Evolutionary conservation across 805 yeast genomes (phyloP).

Genomic region (Vanderwaltozyma tropicalis): DNA sequence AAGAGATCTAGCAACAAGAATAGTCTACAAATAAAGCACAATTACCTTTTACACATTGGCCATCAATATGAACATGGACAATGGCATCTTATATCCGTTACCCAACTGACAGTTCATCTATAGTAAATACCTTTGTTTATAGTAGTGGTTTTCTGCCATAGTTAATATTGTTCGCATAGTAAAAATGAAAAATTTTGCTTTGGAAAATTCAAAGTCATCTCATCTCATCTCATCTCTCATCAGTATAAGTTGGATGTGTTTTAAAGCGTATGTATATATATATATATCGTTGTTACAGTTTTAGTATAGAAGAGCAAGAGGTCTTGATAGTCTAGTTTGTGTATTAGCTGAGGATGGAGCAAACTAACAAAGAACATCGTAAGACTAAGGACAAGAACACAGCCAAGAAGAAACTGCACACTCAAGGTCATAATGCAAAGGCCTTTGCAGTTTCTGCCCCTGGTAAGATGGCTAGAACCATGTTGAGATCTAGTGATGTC

Average conservation of each 20-base stretch:
- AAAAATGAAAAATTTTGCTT: too few species aligned
- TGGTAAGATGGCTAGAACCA: conserved; percentile 73
- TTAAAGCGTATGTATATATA: background rate
- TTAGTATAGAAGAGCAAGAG: too few species aligned
- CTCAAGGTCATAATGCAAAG: conserved; percentile 76
- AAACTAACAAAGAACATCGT: conserved; percentile 76
- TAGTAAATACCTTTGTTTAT: too few species aligned
- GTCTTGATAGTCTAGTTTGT: background rate
- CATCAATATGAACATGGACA: too few species aligned
- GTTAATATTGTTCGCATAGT: too few species aligned
- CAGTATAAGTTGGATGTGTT: background rate
- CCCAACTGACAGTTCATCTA: too few species aligned
- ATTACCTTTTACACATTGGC: too few species aligned
- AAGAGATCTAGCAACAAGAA: too few species aligned
- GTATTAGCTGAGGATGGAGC: conserved; percentile 32
- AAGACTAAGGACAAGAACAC: conserved; percentile 45
- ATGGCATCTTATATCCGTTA: too few species aligned
- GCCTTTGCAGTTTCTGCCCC: conserved; percentile 82
- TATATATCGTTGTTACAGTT: background rate
- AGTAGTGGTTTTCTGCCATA: too few species aligned
- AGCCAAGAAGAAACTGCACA: conserved; percentile 79
- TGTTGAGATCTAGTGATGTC: conserved; percentile 72
- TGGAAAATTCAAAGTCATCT: conserved; percentile 10
- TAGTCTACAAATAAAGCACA: too few species aligned
- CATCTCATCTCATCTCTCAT: conserved; percentile 12